Percentiles rank a stretch among this genome's conserved stretches.
phyloP scores from a whole-genome alignment of 1,139 yeast genomes.

The Lodderomyces jiufengensis region DNA sequence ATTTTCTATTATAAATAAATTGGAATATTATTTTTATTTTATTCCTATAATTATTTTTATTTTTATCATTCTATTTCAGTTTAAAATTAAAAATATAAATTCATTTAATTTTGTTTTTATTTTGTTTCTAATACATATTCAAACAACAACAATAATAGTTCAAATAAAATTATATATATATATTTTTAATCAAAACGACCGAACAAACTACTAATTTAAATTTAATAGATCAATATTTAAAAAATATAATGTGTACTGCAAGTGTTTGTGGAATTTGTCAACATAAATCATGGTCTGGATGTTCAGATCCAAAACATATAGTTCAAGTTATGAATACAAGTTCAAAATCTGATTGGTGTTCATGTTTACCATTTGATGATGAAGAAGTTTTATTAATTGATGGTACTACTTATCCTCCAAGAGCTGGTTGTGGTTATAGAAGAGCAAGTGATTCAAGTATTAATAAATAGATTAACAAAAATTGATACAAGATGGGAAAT shows the following conservation, averaged over 20 bases:
- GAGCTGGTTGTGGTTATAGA: conserved; percentile 39
- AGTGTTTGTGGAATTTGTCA: conserved; percentile 29
- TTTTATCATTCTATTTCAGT: no score
- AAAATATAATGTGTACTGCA: conserved; percentile 28
- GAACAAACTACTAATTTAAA: no score
- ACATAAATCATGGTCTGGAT: conserved; percentile 38
- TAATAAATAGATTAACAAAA: not conserved
- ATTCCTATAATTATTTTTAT: no score
- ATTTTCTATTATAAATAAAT: no score
- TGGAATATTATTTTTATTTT: no score
- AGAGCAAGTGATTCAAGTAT: conserved; percentile 10
- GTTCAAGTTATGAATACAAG: conserved; percentile 31
- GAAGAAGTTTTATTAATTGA: conserved; percentile 16
- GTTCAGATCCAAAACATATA: conserved; percentile 24
- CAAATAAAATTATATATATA: no score
- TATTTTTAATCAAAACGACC: no score
- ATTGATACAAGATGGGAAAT: not conserved
- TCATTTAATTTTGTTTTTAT: no score
- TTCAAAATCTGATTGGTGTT: conserved; percentile 37
- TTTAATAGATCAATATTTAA: no score
- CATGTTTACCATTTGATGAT: conserved; percentile 26
- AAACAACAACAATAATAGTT: no score
- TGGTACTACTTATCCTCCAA: conserved; percentile 36
- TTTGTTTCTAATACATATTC: no score
- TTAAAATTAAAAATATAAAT: no score